Base-by-base conservation (phyloP, 306 rosid species). In the Canavalia gladiata region DNA sequence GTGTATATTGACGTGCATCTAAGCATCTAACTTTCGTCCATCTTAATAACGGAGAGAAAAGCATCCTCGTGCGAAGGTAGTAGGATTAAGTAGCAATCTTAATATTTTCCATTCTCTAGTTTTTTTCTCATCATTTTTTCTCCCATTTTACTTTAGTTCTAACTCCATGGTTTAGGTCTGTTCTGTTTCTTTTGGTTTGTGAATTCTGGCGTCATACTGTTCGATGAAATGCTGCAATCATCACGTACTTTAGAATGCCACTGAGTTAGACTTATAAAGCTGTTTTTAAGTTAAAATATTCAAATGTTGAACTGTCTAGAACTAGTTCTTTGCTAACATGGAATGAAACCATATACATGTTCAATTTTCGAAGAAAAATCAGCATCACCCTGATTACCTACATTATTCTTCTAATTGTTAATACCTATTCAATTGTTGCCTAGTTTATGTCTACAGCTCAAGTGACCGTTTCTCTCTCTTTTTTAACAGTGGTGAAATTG, bases 401-500 rank as follows among this genome's bases (percentile, higher is more conserved):
- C 76, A 11, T 47, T 70, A 46, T 30, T 71, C n/a, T 71, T 57
- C 68, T 71, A 69, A 59, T 41, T 66, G 57, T 34, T 50, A 67
- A 55, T 59, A 57, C 43, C 9, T 45, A 64, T 69, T 69, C 70
- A 59, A 46, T n/a, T 80, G 35, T 42, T 66, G 42, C 72, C 55
- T 33, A 67, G 57, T 50, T 31, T 55, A 60, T 80, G 35, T 62
- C 43, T 66, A 49, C 76, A 45, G 37, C 77, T 76, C 45, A 46
- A 76, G 46, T 82, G 77, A 60, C 45, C 25, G 43, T 76, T 71
- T 28, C 34, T n/a, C 59, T n/a, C 59, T 78, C 57, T 67, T 84
- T 50, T 51, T 81, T 65, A 68, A 84, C 90, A 81, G 91, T 70
- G 88, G 81, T 68, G 68, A 79, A 70, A 76, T 80, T 86, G 81